Base-by-base conservation (phyloP, 768 basidiomycete species). In the Mycena vitilis region DNA sequence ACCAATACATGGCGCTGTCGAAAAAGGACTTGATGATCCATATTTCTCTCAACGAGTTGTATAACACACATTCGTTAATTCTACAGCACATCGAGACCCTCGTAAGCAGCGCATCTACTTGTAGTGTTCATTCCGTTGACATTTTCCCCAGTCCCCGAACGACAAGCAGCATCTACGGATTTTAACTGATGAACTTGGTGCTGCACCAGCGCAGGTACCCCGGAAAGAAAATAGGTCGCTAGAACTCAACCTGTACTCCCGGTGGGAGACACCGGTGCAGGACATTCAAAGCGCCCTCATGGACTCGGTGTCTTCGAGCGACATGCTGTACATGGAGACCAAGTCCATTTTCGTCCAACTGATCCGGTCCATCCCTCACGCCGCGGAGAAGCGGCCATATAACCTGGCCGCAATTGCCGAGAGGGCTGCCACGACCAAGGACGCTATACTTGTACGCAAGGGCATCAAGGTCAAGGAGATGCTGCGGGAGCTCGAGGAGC, bases 401-500 rank as follows among this genome's bases (percentile, higher is more conserved):
- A 91, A 98, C 76, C 88, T 99, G 20, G 84, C 90, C 34, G 89
- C 86, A 8, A 91, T 99, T 68, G 97, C 97, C 12, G 98, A 99
- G 79, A 86, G 92, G 25, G 97, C 98, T 7, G 98, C 98, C 20
- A 98, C 98, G 25, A 96, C 96, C 56, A 99, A 98, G 80, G 98
- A 99, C 76, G 94, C 95, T 37, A 92, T 91, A 30, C 89, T 99
- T 36, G 98, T 99, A 37, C 89, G 97, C 47, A 95, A 92, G 76
- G 98, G 98, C 40, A 98, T 99, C 89, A 99, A 99, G 77, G 97
- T 99, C 75, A 98, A 99, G 85, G 96, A 98, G 84, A 97, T 99
- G 94, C 84, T 99, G 38, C 89, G 96, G 59, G 98, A 99, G 79
- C 84, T 99, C 53, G 97, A 98, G 78, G 94, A 96, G 76, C 86